Evolutionary conservation across 2,329 filamentous ascomycete genomes (phyloP).

Genomic region (Gremmenia infestans): DNA sequence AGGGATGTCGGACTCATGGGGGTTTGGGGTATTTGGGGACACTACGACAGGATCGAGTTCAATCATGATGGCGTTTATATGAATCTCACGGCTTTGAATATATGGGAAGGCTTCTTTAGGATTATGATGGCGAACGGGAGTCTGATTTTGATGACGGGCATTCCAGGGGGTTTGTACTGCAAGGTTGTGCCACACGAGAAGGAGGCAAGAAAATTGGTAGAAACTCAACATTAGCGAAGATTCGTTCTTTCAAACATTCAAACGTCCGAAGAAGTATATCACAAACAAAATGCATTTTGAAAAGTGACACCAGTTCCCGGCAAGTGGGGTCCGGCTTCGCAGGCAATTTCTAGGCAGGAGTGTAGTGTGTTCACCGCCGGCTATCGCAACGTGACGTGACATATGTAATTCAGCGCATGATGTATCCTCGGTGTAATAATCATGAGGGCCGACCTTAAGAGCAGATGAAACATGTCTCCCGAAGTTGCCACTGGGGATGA

Average conservation of each 20-base stretch:
- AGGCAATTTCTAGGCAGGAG: not conserved
- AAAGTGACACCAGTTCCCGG: not conserved
- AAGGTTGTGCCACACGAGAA: not conserved
- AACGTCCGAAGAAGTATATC: not conserved
- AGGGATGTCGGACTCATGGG: not conserved
- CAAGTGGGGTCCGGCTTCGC: not conserved
- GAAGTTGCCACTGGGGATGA: not conserved
- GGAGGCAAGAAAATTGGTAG: not conserved
- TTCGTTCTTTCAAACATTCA: not conserved
- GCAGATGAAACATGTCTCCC: not conserved
- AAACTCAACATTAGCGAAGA: not conserved
- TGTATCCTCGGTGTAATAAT: too few species aligned
- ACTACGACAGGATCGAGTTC: constrained; percentile 19
- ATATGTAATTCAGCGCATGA: too few species aligned
- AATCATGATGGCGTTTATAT: constrained; percentile 13
- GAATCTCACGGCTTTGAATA: constrained; percentile 15
- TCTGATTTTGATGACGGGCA: not conserved
- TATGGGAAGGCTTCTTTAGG: constrained; percentile 3
- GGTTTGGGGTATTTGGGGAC: constrained; percentile 2
- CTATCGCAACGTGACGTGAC: not conserved
- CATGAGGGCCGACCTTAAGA: too few species aligned
- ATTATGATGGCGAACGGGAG: constrained; percentile 11
- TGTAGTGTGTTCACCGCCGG: not conserved
- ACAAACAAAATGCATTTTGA: not conserved
- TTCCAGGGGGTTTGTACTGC: too few species aligned